Conservation (phyloP, 371 early-diverging fungal species). For the Hamiltosporidium magnivora region DNA sequence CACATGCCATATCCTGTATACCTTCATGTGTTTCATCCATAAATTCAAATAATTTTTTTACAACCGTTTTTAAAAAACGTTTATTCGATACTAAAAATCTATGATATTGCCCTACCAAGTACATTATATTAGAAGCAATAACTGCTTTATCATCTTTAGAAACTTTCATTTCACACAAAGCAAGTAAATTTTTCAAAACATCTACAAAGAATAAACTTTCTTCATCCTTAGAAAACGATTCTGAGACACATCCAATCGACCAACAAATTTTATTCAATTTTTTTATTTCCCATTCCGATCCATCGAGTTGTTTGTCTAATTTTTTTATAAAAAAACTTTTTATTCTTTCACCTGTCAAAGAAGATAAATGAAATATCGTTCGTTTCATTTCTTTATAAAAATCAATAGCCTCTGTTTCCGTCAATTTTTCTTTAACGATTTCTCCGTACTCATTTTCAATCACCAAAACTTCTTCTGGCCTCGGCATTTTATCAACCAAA, state of each 20-base stretch:
- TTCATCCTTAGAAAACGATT: conserved; percentile 78
- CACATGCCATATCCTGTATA: conserved; percentile 99
- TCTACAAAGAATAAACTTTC: conserved; percentile 91
- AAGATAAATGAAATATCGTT: conserved; percentile 37
- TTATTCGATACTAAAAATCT: conserved; percentile 91
- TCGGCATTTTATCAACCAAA: conserved; percentile 50
- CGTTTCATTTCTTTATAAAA: conserved; percentile 50
- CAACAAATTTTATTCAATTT: conserved; percentile 92
- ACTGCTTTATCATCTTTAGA: conserved; percentile 97
- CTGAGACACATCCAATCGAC: conserved; percentile 93
- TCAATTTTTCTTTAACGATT: conserved; percentile 51
- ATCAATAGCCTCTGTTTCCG: conserved; percentile 49
- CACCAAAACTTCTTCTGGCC: conserved; percentile 57
- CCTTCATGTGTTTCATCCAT: conserved; percentile 98
- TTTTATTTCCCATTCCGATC: conserved; percentile 73
- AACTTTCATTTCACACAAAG: conserved; percentile 74
- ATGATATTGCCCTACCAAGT: conserved; percentile 93
- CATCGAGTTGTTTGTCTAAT: conserved; percentile 5
- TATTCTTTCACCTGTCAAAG: conserved; percentile 29
- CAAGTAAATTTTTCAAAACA: conserved; percentile 84
- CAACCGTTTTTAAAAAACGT: conserved; percentile 97
- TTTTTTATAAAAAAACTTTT: conserved; percentile 17
- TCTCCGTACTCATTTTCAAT: conserved; percentile 54
- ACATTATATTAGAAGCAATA: conserved; percentile 98
- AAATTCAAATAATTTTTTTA: conserved; percentile 98